Evolutionary conservation across 495 filamentous ascomycete genomes (phyloP), one percentile per base, ranked within the genome.

Genomic region (Lasiosphaeria miniovina): DNA sequence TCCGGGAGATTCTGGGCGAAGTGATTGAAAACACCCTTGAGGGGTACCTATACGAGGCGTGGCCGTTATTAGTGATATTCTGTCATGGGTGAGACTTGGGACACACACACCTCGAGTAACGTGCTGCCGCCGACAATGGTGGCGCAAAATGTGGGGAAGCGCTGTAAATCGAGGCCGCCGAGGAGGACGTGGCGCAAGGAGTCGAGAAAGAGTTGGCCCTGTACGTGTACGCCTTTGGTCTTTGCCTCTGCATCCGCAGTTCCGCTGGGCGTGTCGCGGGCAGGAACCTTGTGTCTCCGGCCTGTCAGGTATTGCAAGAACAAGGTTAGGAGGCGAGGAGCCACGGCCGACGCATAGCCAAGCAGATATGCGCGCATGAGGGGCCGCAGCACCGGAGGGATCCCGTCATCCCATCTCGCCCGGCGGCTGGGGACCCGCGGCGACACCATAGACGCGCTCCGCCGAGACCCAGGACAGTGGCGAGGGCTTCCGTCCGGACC

Each of bases 61-160:
- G 0, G 8, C 3, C 4, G 60, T 65, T 36, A 63, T 65, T 55
- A 41, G 8, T 8, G 38, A 14, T 41, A 41, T 41, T 41, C 8
- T 41, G 38, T 41, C 38, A 41, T 12, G 38, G 12, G 38, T 12
- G 52, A 8, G 52, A 54, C 17, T 40, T 54, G 6, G 10, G 52
- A 10, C 11, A 54, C 9, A 75, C 76, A 69, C 72, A 75, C 81
- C 73, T 88, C 86, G n/a, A 94, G 73, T 50, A 92, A 63, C 14
- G 88, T 90, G 60, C 87, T 90, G 35, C 90, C 88, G 40, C 90
- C 90, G 49, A 93, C 82, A 15, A 94, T 73, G 14, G 79, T 73
- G 10, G 83, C 93, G 73, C 92, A 96, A 68, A 91, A 94, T 6
- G 90, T 84, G 36, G 93, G 90, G 67, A 96, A 94, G 43, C 87